Evolutionary conservation across 202 grass and related monocot species (phyloP), one percentile per base, ranked within the genome.

Genomic region (Setaria italica): DNA sequence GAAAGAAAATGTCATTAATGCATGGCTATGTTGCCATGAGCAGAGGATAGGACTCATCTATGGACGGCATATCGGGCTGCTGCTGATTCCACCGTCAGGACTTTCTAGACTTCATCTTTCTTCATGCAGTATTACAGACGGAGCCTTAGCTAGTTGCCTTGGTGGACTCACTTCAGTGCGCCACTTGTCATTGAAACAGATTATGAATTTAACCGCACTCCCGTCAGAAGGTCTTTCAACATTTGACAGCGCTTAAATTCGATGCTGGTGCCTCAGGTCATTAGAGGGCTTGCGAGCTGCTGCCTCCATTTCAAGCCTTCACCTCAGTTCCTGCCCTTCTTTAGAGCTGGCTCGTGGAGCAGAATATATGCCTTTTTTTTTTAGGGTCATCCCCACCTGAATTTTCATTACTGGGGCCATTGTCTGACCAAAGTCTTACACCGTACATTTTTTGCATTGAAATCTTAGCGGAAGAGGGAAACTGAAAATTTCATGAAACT

Each of bases 161-260:
- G 32, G 4, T 17, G 46, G 68, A 1, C 68, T 80, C 1, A 56
- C 0, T 73, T 86, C 68, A 9, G 13, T 86, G 7, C 8, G 1
- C 21, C 0, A 0, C 0, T 53, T 77, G 62, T 3, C 0, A 0
- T 10, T 84, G 57, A 0, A 0, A 0, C 0, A 60, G 0, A 68
- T 86, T 7, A 81, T 87, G 85, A 75, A 39, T 39, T 68, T 87
- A 39, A 76, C 48, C 11, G 37, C 78, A 5, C 78, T 87, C 56
- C 85, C 70, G 0, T 19, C 77, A 0, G 35, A 87, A 35, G 69
- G 47, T 75, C 4, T 3, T 87, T 11, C 16, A 56, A 20, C 4
- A 29, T 56, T 4, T 80, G 48, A 35, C 43, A 17, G 46, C 33
- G 11, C 59, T 86, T 7, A 3, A 25, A 0, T 11, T 0, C 0